phyloP scores from a whole-genome alignment of 2,329 filamentous ascomycete species.

The Alternaria hordeiaustralica region DNA sequence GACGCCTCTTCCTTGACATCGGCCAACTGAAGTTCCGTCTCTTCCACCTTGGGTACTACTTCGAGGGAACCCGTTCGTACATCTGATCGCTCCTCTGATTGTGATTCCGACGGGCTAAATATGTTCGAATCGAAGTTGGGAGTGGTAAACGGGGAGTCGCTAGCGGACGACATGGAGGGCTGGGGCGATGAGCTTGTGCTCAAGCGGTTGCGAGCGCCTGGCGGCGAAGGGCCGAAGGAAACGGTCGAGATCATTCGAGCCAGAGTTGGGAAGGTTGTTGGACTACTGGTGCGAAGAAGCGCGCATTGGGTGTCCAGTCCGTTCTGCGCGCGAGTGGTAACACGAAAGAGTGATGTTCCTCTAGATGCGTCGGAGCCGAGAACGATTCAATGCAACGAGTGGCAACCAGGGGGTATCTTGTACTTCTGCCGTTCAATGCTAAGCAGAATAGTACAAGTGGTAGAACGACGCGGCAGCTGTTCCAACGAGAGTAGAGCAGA shows the following conservation, averaged over 20 bases:
- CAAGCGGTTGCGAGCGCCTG: conserved; percentile 41
- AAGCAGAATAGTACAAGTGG: conserved; percentile 11
- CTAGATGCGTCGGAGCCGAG: conserved; percentile 3
- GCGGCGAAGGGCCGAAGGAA: conserved; percentile 45
- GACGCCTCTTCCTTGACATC: conserved; percentile 45
- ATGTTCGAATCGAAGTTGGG: conserved; percentile 43
- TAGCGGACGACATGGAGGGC: conserved; percentile 50
- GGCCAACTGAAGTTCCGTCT: conserved; percentile 55
- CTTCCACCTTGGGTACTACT: conserved; percentile 62
- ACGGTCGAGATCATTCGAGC: conserved; percentile 46
- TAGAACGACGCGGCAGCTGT: conserved; percentile 13
- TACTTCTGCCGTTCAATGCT: conserved; percentile 11
- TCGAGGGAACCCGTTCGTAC: conserved; percentile 40
- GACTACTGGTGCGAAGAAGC: conserved; percentile 23
- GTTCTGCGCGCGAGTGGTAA: conserved; percentile 8
- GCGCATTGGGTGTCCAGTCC: conserved; percentile 35
- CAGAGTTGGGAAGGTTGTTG: conserved; percentile 17
- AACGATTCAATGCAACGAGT: conserved; percentile 12
- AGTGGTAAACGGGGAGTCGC: conserved; percentile 48
- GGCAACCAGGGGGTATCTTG: conserved; percentile 16
- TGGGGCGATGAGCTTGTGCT: conserved; percentile 51
- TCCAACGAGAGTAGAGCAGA: conserved; percentile 14
- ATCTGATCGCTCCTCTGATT: conserved; percentile 33
- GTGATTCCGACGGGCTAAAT: conserved; percentile 31
- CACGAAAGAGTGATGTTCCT: conserved; percentile 8